These are phyloP conservation scores for Fraxinus platypoda DNA, from an alignment of 305 asterid genomes.

Conservation along the genomic window DNA sequence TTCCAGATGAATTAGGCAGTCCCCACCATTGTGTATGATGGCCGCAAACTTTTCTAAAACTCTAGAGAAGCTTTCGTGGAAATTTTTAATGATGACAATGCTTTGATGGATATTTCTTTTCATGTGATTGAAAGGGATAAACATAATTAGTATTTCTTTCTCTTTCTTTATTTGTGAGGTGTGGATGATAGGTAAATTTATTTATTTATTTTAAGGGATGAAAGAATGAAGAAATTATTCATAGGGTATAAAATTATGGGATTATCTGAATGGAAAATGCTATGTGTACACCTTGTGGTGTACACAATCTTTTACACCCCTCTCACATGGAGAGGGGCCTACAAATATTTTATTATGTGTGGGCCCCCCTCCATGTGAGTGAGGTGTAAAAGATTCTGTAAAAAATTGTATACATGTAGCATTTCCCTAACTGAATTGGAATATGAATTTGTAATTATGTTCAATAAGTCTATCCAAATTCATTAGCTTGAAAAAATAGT, in stretches of 20 bases:
- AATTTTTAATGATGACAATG: conserved; percentile 33
- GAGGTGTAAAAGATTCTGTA: too few species aligned
- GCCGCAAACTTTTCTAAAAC: conserved; percentile 50
- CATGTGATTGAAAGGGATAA: conserved; percentile 39
- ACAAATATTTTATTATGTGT: too few species aligned
- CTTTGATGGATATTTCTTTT: conserved; percentile 41
- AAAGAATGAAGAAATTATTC: conserved; percentile 78
- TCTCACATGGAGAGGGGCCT: too few species aligned
- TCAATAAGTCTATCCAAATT: too few species aligned
- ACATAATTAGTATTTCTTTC: conserved; percentile 26
- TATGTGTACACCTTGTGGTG: too few species aligned
- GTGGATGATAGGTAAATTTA: conserved; percentile 62
- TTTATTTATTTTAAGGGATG: conserved; percentile 49
- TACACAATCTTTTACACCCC: too few species aligned
- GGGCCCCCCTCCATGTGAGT: too few species aligned
- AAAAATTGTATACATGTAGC: too few species aligned
- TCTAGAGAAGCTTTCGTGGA: conserved; percentile 47
- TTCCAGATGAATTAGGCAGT: conserved; percentile 47
- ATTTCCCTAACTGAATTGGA: background rate
- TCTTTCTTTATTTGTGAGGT: conserved; percentile 18
- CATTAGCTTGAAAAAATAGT: background rate
- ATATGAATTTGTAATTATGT: background rate
- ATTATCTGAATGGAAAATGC: conserved; percentile 6
- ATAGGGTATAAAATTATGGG: conserved; percentile 56
- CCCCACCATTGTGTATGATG: conserved; percentile 70